Conservation (phyloP, 2,329 filamentous ascomycete genomes). For the Biscogniauxia sp. region DNA sequence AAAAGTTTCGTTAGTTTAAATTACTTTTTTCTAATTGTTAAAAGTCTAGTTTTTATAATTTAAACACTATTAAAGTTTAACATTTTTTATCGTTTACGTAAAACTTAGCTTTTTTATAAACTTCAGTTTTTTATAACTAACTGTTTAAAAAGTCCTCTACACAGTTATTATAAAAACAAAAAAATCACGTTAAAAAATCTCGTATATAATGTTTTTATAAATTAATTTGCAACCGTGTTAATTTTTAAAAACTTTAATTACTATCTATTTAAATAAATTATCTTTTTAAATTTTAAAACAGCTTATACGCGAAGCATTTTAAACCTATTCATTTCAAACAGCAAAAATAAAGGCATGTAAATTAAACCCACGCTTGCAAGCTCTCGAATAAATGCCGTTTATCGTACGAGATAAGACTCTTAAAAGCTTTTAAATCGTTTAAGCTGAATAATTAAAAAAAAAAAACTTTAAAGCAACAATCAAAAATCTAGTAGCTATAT, state of each 20-base stretch:
- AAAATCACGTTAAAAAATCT: not conserved
- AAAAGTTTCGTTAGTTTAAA: no score
- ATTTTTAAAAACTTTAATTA: not conserved
- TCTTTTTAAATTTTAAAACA: not conserved
- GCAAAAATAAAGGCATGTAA: not conserved
- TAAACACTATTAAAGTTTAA: no score
- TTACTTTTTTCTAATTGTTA: no score
- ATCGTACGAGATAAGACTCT: not conserved
- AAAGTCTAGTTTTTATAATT: no score
- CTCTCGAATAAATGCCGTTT: not conserved
- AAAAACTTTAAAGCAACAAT: no score
- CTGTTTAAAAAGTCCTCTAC: not conserved
- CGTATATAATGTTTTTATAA: not conserved
- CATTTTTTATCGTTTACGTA: slow-evolving; percentile 6
- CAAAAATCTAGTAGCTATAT: no score
- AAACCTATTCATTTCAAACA: not conserved
- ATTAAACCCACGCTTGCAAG: not conserved
- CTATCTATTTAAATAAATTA: not conserved
- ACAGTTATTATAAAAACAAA: not conserved
- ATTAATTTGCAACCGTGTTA: not conserved
- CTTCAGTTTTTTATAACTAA: not conserved
- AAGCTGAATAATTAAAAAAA: not conserved
- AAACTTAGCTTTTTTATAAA: slow-evolving; percentile 9
- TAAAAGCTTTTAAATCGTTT: not conserved
- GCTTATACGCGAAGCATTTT: not conserved